phyloP scores from a whole-genome alignment of 179 eudicot species.

The Amaranthus tricolor region DNA sequence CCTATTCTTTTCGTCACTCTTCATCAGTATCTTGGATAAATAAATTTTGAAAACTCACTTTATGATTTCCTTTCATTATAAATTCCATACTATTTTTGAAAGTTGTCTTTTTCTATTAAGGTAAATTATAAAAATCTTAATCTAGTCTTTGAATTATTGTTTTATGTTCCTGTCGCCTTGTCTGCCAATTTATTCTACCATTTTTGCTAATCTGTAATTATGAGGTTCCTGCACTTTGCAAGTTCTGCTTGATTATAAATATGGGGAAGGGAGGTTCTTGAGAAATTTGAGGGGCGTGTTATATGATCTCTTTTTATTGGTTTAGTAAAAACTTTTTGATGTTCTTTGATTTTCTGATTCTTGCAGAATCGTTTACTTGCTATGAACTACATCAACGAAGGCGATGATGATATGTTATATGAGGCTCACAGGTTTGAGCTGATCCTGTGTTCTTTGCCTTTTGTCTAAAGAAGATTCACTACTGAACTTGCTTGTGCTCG shows the following conservation, averaged over 20 bases:
- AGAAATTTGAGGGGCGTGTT: not conserved
- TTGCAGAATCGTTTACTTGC: constrained; percentile 94
- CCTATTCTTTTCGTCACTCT: too few species aligned
- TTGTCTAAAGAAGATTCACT: not conserved
- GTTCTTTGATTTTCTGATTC: constrained; percentile 23
- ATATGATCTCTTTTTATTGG: constrained; percentile 2
- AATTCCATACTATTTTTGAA: too few species aligned
- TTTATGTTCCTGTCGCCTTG: constrained; percentile 8
- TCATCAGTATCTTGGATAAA: too few species aligned
- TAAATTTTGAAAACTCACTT: too few species aligned
- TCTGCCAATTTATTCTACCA: not conserved
- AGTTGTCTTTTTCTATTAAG: too few species aligned
- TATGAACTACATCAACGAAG: constrained; percentile 97
- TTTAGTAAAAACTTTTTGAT: constrained; percentile 5
- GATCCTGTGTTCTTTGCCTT: constrained; percentile 12
- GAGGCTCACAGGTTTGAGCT: constrained; percentile 86
- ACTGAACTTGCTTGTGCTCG: not conserved
- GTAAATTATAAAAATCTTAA: too few species aligned
- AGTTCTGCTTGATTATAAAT: not conserved
- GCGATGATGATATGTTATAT: constrained; percentile 80
- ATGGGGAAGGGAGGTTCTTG: not conserved
- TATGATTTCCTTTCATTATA: too few species aligned
- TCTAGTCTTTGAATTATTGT: not conserved
- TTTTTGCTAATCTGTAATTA: not conserved
- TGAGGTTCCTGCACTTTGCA: not conserved